Evolutionary conservation across 495 filamentous ascomycete genomes (phyloP).

Genomic region (Podospora appendiculata): DNA sequence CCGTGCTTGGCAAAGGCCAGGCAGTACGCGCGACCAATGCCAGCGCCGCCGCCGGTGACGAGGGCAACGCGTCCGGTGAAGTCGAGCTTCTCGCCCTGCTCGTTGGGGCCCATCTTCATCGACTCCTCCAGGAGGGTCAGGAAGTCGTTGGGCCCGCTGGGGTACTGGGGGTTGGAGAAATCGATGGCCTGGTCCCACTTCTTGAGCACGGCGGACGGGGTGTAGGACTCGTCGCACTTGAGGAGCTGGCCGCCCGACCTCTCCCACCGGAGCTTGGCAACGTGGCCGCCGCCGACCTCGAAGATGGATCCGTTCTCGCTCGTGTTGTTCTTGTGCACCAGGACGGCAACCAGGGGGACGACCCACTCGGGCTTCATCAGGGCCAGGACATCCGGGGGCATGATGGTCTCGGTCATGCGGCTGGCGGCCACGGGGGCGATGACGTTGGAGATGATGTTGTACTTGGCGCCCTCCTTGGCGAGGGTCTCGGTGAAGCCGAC

Average conservation of each 20-base stretch:
- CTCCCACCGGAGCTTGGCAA: constrained; percentile 95
- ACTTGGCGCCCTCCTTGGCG: constrained; percentile 95
- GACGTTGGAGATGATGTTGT: constrained; percentile 94
- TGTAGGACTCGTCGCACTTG: constrained; percentile 82
- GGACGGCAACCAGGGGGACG: constrained; percentile 83
- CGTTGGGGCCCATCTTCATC: constrained; percentile 65
- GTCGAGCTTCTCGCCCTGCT: constrained; percentile 67
- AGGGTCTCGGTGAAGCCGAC: constrained; percentile 98
- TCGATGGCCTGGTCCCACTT: constrained; percentile 85
- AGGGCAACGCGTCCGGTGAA: constrained; percentile 89
- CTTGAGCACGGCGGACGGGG: constrained; percentile 76
- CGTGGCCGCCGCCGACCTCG: constrained; percentile 87
- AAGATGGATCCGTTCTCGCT: constrained; percentile 83
- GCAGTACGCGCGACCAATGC: constrained; percentile 88
- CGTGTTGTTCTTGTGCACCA: constrained; percentile 83
- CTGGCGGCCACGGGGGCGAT: constrained; percentile 95
- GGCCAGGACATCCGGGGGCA: constrained; percentile 89
- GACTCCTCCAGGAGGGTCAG: constrained; percentile 81
- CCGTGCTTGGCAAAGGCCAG: constrained; percentile 86
- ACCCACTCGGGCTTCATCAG: constrained; percentile 93
- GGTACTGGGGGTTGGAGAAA: constrained; percentile 79
- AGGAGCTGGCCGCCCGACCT: constrained; percentile 83
- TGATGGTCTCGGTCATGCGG: constrained; percentile 95
- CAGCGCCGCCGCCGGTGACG: constrained; percentile 87
- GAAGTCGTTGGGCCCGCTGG: constrained; percentile 83